These are phyloP conservation scores for Stachybotrys chlorohalonatus DNA, from an alignment of 2,329 filamentous ascomycete genomes.

Conservation along the genomic window DNA sequence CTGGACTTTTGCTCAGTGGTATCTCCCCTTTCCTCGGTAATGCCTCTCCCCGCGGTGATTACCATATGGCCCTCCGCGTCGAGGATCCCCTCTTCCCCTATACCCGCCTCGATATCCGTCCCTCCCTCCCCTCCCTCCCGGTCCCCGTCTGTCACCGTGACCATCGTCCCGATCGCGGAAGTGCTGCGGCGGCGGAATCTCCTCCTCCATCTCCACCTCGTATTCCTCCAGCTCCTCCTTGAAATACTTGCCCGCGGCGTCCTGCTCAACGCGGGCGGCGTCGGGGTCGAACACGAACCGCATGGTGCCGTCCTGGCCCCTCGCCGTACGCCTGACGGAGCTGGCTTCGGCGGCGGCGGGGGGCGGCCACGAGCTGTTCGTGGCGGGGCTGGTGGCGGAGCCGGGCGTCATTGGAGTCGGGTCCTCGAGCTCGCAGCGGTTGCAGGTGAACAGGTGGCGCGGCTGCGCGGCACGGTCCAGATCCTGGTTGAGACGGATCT, in stretches of 20 bases:
- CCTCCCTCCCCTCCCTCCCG: conserved; percentile 10
- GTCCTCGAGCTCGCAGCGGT: conserved; percentile 36
- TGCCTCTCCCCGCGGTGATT: conserved; percentile 23
- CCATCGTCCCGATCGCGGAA: conserved; percentile 9
- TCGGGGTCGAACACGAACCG: conserved; percentile 83
- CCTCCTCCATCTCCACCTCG: conserved; percentile 68
- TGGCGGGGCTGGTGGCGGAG: conserved; percentile 27
- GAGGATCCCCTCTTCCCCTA: conserved; percentile 21
- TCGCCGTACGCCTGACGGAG: conserved; percentile 19
- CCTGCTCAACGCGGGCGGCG: conserved; percentile 62
- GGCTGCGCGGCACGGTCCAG: conserved; percentile 53
- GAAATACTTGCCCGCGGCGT: conserved; percentile 58
- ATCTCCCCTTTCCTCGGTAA: conserved; percentile 22
- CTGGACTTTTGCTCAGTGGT: conserved; percentile 12
- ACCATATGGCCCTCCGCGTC: conserved; percentile 23
- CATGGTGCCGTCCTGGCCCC: conserved; percentile 62
- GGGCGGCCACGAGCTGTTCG: conserved; percentile 23
- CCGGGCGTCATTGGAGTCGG: conserved; percentile 20
- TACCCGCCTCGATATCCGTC: conserved; percentile 20
- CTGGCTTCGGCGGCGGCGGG: conserved; percentile 16
- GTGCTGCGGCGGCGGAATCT: conserved; percentile 24
- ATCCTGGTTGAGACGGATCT: conserved; percentile 80
- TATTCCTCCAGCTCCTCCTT: conserved; percentile 68
- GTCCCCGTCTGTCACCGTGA: conserved; percentile 4
- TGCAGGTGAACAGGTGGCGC: conserved; percentile 55